Evolutionary conservation across 1,284 basidiomycete genomes (phyloP).

Genomic region (Xerocomus alliaceus): DNA sequence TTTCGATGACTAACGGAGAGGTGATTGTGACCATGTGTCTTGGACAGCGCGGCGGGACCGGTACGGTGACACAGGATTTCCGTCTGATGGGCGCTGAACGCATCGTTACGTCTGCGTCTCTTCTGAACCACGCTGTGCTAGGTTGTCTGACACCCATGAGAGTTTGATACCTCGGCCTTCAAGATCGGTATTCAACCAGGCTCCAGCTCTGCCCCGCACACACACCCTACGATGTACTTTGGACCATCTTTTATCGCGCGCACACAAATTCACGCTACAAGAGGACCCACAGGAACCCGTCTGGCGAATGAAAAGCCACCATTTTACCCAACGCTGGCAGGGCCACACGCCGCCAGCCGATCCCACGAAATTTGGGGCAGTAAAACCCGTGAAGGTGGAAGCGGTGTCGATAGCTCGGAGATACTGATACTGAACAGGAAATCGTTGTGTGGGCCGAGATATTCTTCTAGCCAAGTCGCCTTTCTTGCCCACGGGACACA

Average conservation of each 20-base stretch:
- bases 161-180: not conserved
- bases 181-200: conserved; percentile 1
- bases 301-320: not conserved
- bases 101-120: conserved; percentile 21
- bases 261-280: not conserved
- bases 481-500: conserved; percentile 11
- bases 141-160: not conserved
- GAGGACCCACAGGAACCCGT: not conserved
- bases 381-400: conserved; percentile 27
- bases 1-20: conserved; percentile 15
- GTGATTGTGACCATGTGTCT: conserved; percentile 13
- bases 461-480: not conserved
- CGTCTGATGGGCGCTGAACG: conserved; percentile 16
- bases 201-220: not conserved
- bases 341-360: conserved; percentile 8
- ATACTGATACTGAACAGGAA: conserved; percentile 24
- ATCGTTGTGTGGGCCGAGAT: not conserved
- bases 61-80: conserved; percentile 16
- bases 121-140: conserved; percentile 10
- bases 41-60: conserved; percentile 24
- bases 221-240: not conserved
- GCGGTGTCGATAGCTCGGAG: conserved; percentile 28
- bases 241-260: not conserved
- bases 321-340: conserved; percentile 6
- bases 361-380: conserved; percentile 28